Conservation (phyloP, 495 filamentous ascomycete species). For the Hypoxylon rickii region DNA sequence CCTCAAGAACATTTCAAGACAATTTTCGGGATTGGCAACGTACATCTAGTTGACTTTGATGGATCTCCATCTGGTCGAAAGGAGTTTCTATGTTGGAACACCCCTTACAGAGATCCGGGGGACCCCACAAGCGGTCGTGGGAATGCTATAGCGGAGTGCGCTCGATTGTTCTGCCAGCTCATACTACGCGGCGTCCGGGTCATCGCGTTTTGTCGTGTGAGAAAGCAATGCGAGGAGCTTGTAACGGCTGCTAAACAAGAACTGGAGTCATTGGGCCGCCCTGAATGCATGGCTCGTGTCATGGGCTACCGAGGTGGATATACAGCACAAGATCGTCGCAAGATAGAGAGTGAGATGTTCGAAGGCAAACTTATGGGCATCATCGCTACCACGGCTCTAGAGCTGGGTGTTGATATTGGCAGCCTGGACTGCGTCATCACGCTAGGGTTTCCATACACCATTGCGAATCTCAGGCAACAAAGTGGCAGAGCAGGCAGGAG, state of each 20-base stretch:
- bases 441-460: slow-evolving; percentile 92
- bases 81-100: slow-evolving; percentile 98
- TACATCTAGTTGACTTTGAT: slow-evolving; percentile 83
- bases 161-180: slow-evolving; percentile 87
- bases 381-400: slow-evolving; percentile 89
- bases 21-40: slow-evolving; percentile 84
- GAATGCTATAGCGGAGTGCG: slow-evolving; percentile 80
- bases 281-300: slow-evolving; percentile 75
- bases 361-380: slow-evolving; percentile 92
- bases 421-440: slow-evolving; percentile 93
- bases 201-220: slow-evolving; percentile 90
- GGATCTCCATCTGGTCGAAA: slow-evolving; percentile 93
- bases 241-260: slow-evolving; percentile 80
- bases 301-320: slow-evolving; percentile 98
- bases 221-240: slow-evolving; percentile 86
- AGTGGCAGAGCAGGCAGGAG: slow-evolving; percentile 90
- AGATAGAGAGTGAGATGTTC: slow-evolving; percentile 96
- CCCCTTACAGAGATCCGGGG: slow-evolving; percentile 86
- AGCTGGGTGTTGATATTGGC: slow-evolving; percentile 95
- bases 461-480: slow-evolving; percentile 92
- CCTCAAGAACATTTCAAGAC: slow-evolving; percentile 89
- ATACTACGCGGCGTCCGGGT: slow-evolving; percentile 85
- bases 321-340: slow-evolving; percentile 87
- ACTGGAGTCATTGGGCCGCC: slow-evolving; percentile 68
- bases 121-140: slow-evolving; percentile 88